phyloP scores from a whole-genome alignment of 2,329 filamentous ascomycete species.

The Aspergillus sp. region DNA sequence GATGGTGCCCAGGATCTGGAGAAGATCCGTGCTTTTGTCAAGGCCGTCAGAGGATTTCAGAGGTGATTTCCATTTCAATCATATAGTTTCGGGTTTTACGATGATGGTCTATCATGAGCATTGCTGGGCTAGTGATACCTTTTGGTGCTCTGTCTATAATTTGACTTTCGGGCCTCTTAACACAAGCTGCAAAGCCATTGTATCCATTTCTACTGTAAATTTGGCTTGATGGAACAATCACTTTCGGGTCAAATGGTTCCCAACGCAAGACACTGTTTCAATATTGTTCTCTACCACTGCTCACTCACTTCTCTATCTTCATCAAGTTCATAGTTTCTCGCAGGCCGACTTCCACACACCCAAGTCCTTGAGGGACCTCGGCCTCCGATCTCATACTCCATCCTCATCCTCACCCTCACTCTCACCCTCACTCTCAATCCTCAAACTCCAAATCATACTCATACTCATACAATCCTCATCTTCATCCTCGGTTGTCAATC shows the following conservation, averaged over 20 bases:
- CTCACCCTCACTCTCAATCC: too few relatives aligned
- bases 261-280: neutral
- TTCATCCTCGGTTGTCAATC: too few relatives aligned
- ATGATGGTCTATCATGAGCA: conserved; percentile 3
- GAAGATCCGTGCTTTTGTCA: conserved; percentile 79
- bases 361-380: neutral
- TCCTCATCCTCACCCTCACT: too few relatives aligned
- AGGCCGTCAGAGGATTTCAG: conserved; percentile 62
- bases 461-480: too few relatives aligned
- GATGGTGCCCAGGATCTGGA: conserved; percentile 75
- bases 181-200: too few relatives aligned
- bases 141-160: neutral
- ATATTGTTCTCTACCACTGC: neutral
- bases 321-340: neutral
- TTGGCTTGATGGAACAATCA: neutral
- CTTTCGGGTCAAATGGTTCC: neutral
- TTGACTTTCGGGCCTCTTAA: conserved; percentile 4
- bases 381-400: too few relatives aligned
- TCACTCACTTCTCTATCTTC: neutral
- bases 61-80: conserved; percentile 16
- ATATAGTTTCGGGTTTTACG: conserved; percentile 4
- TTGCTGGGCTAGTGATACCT: neutral
- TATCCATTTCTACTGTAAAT: neutral
- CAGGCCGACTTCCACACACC: neutral
- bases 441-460: too few relatives aligned